Percentiles rank a stretch among this genome's conserved stretches.
Evolutionary conservation across 2,329 filamentous ascomycete species (phyloP).

Genomic region (Bipolaris victoriae): DNA sequence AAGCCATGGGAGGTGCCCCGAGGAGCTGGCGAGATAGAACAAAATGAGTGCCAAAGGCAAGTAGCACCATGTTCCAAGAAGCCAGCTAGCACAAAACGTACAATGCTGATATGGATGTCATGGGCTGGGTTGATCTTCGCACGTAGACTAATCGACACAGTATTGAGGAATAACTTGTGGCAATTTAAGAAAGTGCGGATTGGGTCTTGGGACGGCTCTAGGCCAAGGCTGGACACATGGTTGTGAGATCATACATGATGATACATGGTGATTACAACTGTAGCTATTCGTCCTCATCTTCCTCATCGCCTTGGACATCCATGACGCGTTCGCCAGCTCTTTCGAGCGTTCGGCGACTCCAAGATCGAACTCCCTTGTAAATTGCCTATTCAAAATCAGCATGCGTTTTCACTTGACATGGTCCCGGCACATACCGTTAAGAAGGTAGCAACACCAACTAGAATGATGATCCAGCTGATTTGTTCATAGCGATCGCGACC

Average conservation of each 20-base stretch:
- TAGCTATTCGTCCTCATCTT: constrained; percentile 56
- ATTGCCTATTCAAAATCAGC: constrained; percentile 63
- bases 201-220: not conserved
- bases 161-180: constrained; percentile 72
- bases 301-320: constrained; percentile 73
- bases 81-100: constrained; percentile 44
- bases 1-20: constrained; percentile 30
- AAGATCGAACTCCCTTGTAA: constrained; percentile 79
- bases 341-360: constrained; percentile 75
- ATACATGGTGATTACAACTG: constrained; percentile 6
- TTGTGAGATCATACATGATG: not conserved
- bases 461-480: constrained; percentile 78
- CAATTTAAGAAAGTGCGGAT: constrained; percentile 96
- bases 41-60: constrained; percentile 31
- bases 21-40: constrained; percentile 31
- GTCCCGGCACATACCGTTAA: constrained; percentile 65
- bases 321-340: constrained; percentile 79
- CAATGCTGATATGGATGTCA: constrained; percentile 33
- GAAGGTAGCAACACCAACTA: constrained; percentile 81
- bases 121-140: constrained; percentile 70
- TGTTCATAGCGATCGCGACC: constrained; percentile 80
- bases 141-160: constrained; percentile 95
- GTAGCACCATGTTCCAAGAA: constrained; percentile 37
- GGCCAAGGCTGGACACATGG: not conserved
- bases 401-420: not conserved